Conservation (phyloP, 306 rosid genomes). For the Cucurbita maxima region DNA sequence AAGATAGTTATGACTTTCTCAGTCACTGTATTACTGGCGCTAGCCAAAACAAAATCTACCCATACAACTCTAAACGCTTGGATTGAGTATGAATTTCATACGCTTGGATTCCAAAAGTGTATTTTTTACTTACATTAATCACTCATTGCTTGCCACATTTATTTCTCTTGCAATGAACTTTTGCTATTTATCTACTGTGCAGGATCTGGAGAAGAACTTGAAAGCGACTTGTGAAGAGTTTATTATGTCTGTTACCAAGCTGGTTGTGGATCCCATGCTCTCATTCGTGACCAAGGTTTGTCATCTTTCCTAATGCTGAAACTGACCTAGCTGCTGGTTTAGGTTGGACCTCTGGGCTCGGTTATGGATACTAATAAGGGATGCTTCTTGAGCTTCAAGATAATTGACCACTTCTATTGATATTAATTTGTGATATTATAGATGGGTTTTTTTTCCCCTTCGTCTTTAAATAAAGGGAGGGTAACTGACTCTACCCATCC, state of each 20-base stretch:
- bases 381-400: background rate
- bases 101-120: too few species aligned
- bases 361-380: background rate
- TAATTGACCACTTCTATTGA: background rate
- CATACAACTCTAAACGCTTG: too few species aligned
- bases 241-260: constrained; percentile 92
- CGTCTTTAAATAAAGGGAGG: background rate
- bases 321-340: constrained; percentile 1
- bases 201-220: constrained; percentile 92
- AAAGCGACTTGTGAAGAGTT: constrained; percentile 96
- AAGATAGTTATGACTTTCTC: too few species aligned
- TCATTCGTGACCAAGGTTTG: constrained; percentile 96
- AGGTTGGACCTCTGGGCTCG: constrained; percentile 7
- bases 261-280: constrained; percentile 95
- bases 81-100: too few species aligned
- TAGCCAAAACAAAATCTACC: too few species aligned
- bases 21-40: too few species aligned
- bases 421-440: background rate
- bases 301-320: constrained; percentile 3
- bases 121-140: background rate
- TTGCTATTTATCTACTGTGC: constrained; percentile 18
- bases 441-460: background rate
- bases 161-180: background rate
- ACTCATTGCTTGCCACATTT: background rate
- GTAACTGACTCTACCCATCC: background rate